These are phyloP conservation scores for Eurotiales sp. DNA, from an alignment of 2,329 filamentous ascomycete genomes.

Conservation along the genomic window DNA sequence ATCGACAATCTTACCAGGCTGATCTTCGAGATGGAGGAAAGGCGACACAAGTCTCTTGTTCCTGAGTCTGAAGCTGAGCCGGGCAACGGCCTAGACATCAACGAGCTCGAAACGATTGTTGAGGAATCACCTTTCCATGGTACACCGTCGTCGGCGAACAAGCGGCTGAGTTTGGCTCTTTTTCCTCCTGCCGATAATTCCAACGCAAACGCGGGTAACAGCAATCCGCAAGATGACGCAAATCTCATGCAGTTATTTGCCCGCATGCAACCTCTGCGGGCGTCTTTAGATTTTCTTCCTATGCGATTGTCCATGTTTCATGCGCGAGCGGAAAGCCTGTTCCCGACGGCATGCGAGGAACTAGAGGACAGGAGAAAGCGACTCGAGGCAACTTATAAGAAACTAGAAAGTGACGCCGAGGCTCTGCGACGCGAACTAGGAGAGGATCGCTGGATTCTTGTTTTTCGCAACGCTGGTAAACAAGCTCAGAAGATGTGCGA, in stretches of 20 bases:
- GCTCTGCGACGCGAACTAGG: slow-evolving; percentile 83
- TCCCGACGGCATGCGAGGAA: slow-evolving; percentile 88
- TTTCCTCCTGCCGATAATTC: slow-evolving; percentile 39
- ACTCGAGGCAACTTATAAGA: slow-evolving; percentile 82
- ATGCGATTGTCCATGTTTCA: slow-evolving; percentile 91
- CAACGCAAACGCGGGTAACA: slow-evolving; percentile 38
- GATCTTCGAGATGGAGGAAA: slow-evolving; percentile 97
- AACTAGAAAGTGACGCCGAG: slow-evolving; percentile 85
- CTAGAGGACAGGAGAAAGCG: slow-evolving; percentile 69
- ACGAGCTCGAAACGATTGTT: slow-evolving; percentile 86
- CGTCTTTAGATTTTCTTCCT: slow-evolving; percentile 90
- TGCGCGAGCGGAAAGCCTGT: slow-evolving; percentile 68
- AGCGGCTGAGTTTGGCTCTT: slow-evolving; percentile 62
- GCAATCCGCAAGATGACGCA: slow-evolving; percentile 69
- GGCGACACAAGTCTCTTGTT: slow-evolving; percentile 71
- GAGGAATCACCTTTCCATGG: slow-evolving; percentile 70
- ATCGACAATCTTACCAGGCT: slow-evolving; percentile 73
- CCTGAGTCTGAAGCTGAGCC: slow-evolving; percentile 54
- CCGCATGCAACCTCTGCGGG: slow-evolving; percentile 87
- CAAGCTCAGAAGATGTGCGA: slow-evolving; percentile 97
- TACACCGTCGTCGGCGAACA: slow-evolving; percentile 51
- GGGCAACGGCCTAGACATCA: slow-evolving; percentile 65
- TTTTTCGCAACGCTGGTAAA: slow-evolving; percentile 86
- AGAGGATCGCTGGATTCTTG: slow-evolving; percentile 92
- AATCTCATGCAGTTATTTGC: slow-evolving; percentile 87